Base-by-base conservation (phyloP, 495 filamentous ascomycete species). In the Podospora fimiseda region DNA sequence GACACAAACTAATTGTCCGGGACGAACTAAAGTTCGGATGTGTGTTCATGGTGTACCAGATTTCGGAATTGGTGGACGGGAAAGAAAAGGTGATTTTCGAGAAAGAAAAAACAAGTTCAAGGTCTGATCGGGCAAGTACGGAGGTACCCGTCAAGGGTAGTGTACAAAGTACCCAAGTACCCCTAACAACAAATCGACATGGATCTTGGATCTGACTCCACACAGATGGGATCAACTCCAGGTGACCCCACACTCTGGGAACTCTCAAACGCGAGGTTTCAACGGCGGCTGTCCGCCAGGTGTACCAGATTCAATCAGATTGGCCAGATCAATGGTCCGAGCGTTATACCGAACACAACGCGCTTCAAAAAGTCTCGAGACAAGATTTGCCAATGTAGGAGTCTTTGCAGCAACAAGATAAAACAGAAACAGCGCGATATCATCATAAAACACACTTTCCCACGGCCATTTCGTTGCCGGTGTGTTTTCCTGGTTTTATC, bases 21-120 rank as follows among this genome's bases (percentile, higher is more conserved):
- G 62, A 62, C 52, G 62, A 65, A 65, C 58, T 60, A 38, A 24
- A 36, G 59, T 60, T 60, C 53, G 61, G 53, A 56, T 48, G 52
- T 41, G 47, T 21, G 20, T 50, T 44, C 43, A 52, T n/a, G 4
- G 11, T 41, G 39, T 41, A 56, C 58, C 47, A 56, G 49, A 57
- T 39, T 58, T 56, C 49, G 42, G 59, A 57, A 56, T 37, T 39
- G 48, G 38, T 54, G 59, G 60, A 23, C 44, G 52, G 51, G 42
- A 11, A 16, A 46, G 20, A 46, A 6, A 11, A 3, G 21, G 11
- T 41, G 39, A n/a, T 5, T 14, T 41, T 41, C 13, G 6, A n/a
- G 39, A 7, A n/a, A 21, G n/a, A 11, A n/a, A n/a, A n/a, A n/a
- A n/a, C n/a, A n/a, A n/a, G n/a, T n/a, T n/a, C n/a, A n/a, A n/a